Conservation (phyloP, 768 basidiomycete genomes). For the Russula vinacea region DNA sequence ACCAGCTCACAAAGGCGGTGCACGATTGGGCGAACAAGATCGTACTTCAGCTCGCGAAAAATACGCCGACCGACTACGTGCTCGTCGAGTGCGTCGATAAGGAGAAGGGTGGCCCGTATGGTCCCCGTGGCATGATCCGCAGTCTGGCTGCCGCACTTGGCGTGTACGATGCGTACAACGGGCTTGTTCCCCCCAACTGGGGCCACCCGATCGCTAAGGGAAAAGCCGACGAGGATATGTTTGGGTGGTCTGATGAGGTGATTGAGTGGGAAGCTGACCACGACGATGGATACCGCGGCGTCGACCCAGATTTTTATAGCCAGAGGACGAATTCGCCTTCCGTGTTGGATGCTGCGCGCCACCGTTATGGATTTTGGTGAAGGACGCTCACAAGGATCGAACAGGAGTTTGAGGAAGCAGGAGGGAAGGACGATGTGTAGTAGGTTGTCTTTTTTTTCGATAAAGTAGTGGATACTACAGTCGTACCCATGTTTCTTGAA, state of each 20-base stretch:
- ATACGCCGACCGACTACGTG: conserved; percentile 19
- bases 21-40: conserved; percentile 23
- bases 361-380: neutral
- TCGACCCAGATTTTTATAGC: neutral
- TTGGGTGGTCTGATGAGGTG: neutral
- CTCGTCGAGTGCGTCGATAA: conserved; percentile 16
- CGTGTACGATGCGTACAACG: conserved; percentile 13
- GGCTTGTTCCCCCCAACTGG: conserved; percentile 21
- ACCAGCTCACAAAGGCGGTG: conserved; percentile 6
- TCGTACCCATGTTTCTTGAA: too few species aligned
- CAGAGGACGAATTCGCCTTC: too few species aligned
- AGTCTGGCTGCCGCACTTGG: conserved; percentile 21
- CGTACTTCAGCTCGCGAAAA: conserved; percentile 13
- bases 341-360: neutral
- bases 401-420: too few species aligned
- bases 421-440: too few species aligned
- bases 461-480: too few species aligned
- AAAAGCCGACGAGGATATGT: neutral
- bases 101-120: conserved; percentile 9
- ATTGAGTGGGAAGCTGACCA: neutral
- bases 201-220: conserved; percentile 14
- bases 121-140: conserved; percentile 25
- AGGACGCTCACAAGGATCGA: too few species aligned
- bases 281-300: conserved; percentile 13
- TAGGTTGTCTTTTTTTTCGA: too few species aligned